These are phyloP conservation scores for Cryomyces antarcticus DNA, from an alignment of 495 filamentous ascomycete species.

Conservation along the genomic window DNA sequence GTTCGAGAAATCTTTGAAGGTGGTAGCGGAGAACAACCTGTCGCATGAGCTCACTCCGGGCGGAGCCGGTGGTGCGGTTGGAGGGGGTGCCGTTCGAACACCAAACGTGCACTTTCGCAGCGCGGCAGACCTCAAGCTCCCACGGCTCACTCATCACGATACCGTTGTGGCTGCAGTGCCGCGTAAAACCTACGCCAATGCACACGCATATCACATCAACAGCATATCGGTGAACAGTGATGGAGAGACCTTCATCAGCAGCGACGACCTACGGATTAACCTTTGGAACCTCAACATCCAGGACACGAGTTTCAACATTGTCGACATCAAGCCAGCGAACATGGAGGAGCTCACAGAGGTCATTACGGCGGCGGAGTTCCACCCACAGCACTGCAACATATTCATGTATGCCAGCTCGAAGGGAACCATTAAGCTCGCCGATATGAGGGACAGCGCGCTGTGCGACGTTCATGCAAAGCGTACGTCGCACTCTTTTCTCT, in stretches of 20 bases:
- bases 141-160: conserved; percentile 90
- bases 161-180: conserved; percentile 95
- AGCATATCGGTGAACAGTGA: conserved; percentile 99
- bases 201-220: conserved; percentile 98
- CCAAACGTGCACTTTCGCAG: conserved; percentile 57
- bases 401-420: conserved; percentile 99
- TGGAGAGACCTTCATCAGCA: conserved; percentile 97
- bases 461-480: conserved; percentile 91
- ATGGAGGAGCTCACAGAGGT: conserved; percentile 99
- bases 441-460: conserved; percentile 90
- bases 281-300: conserved; percentile 98
- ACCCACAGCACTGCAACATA: conserved; percentile 94
- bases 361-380: conserved; percentile 95
- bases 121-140: conserved; percentile 70
- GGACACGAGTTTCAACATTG: conserved; percentile 99
- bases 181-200: conserved; percentile 88
- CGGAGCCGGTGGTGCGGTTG: conserved; percentile 42
- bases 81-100: conserved; percentile 47
- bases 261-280: conserved; percentile 93
- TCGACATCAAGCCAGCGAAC: conserved; percentile 97
- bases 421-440: conserved; percentile 94
- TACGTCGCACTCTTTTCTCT: conserved; percentile 27
- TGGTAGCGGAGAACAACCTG: conserved; percentile 96
- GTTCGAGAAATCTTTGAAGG: conserved; percentile 96
- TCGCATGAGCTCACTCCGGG: conserved; percentile 81